Conservation (phyloP, 179 eudicot species). For the Heliamphora pulchella region DNA sequence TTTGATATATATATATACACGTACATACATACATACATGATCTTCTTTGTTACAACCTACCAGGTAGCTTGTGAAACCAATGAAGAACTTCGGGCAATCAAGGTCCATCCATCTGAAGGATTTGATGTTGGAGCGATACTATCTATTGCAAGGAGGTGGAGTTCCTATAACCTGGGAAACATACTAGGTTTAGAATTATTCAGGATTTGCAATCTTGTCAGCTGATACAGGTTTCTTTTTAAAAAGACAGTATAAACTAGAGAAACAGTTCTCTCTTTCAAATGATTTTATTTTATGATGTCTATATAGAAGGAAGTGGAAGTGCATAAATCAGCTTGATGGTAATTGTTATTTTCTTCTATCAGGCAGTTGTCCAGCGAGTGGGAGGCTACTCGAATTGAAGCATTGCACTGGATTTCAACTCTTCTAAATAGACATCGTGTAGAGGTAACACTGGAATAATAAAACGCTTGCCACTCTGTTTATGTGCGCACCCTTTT, state of each 20-base stretch:
- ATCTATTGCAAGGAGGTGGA: slow-evolving; percentile 81
- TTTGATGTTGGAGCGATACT: slow-evolving; percentile 88
- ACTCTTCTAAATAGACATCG: slow-evolving; percentile 81
- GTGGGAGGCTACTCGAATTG: slow-evolving; percentile 97
- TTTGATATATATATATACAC: not conserved
- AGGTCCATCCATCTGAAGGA: slow-evolving; percentile 80
- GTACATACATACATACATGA: too few species aligned
- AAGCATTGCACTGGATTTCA: slow-evolving; percentile 94
- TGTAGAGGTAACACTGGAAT: slow-evolving; percentile 45
- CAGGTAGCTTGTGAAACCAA: slow-evolving; percentile 98
- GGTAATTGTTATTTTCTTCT: slow-evolving; percentile 13
- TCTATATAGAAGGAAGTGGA: not conserved
- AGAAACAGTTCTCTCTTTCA: not conserved
- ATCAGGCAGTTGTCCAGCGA: slow-evolving; percentile 86
- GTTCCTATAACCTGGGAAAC: slow-evolving; percentile 9
- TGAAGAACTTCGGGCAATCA: slow-evolving; percentile 78
- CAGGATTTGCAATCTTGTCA: slow-evolving; percentile 1
- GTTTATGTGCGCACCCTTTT: not conserved
- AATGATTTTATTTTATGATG: not conserved
- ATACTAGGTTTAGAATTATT: not conserved
- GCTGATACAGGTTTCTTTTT: not conserved
- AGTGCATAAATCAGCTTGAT: slow-evolving; percentile 4
- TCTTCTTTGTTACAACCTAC: slow-evolving; percentile 1
- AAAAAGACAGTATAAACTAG: not conserved
- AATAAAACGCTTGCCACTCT: not conserved